Percentiles rank a stretch among this genome's conserved stretches.
These are phyloP conservation scores for Neurospora terricola DNA, from an alignment of 495 filamentous ascomycete species.

Conservation along the genomic window DNA sequence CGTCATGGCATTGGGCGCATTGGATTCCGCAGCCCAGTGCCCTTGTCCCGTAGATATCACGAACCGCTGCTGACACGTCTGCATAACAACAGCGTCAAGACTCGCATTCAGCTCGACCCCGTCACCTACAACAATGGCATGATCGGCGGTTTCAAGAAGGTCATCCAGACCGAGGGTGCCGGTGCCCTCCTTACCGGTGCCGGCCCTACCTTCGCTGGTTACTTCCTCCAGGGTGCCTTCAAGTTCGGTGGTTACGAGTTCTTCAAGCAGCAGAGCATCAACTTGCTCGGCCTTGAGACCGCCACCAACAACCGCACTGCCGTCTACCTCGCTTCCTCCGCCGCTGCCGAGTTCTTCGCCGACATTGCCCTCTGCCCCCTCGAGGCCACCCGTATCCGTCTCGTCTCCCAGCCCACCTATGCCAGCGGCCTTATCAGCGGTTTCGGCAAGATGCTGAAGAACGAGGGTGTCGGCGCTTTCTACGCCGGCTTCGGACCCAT, in stretches of 20 bases:
- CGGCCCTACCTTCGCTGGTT: conserved; percentile 80
- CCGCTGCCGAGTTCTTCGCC: conserved; percentile 83
- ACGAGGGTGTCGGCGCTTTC: conserved; percentile 81
- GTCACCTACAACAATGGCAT: conserved; percentile 82
- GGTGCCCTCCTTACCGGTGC: conserved; percentile 81
- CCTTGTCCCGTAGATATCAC: neutral
- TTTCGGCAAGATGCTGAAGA: conserved; percentile 75
- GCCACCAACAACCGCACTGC: conserved; percentile 79
- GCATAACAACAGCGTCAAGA: conserved; percentile 66
- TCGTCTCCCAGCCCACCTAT: conserved; percentile 83
- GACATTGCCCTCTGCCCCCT: conserved; percentile 90
- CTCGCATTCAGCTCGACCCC: conserved; percentile 87
- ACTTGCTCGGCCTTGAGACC: conserved; percentile 66
- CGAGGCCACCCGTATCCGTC: conserved; percentile 90
- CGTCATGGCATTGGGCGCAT: neutral
- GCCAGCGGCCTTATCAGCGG: conserved; percentile 72
- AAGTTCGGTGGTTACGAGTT: conserved; percentile 95
- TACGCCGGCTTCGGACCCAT: conserved; percentile 93
- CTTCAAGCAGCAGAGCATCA: conserved; percentile 91
- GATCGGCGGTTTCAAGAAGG: conserved; percentile 78
- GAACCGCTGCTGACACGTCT: conserved; percentile 8
- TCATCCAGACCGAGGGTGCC: conserved; percentile 74
- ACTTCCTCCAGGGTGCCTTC: conserved; percentile 91
- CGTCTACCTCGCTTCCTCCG: conserved; percentile 81
- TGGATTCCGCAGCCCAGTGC: neutral